Conservation (phyloP, 306 rosid genomes). For the Corylus heterophylla region DNA sequence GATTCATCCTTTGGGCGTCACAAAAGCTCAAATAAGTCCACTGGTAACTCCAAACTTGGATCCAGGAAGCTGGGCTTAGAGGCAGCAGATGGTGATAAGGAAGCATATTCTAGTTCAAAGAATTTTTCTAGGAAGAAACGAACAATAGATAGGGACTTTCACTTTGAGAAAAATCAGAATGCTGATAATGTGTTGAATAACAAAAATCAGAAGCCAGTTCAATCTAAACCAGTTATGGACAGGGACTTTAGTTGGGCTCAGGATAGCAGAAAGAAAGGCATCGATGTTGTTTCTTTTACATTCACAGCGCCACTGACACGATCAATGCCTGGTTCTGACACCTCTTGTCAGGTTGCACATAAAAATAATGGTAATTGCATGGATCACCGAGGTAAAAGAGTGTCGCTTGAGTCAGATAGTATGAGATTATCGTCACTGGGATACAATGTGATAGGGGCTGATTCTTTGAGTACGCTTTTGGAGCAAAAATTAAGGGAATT, state of each 20-base stretch:
- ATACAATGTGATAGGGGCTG: slow-evolving; percentile 72
- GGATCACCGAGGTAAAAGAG: slow-evolving; percentile 63
- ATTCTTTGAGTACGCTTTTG: slow-evolving; percentile 82
- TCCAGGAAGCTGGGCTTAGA: slow-evolving; percentile 57
- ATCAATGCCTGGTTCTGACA: slow-evolving; percentile 52
- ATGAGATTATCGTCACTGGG: slow-evolving; percentile 63
- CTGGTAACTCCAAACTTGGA: slow-evolving; percentile 58
- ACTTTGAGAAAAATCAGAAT: slow-evolving; percentile 51
- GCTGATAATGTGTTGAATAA: slow-evolving; percentile 52
- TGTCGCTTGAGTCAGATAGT: slow-evolving; percentile 51
- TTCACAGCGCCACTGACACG: slow-evolving; percentile 87
- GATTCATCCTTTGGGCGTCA: slow-evolving; percentile 62
- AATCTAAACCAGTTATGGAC: slow-evolving; percentile 43
- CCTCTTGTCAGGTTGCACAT: slow-evolving; percentile 42
- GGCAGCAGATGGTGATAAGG: slow-evolving; percentile 64
- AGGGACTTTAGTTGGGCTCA: slow-evolving; percentile 48
- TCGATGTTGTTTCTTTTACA: slow-evolving; percentile 93
- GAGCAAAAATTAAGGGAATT: slow-evolving; percentile 86
- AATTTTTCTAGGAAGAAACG: slow-evolving; percentile 82
- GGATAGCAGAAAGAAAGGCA: slow-evolving; percentile 65
- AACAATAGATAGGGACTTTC: slow-evolving; percentile 60
- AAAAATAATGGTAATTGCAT: slow-evolving; percentile 36
- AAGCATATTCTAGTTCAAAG: slow-evolving; percentile 55
- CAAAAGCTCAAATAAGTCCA: slow-evolving; percentile 56
- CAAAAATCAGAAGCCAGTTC: slow-evolving; percentile 56